Evolutionary conservation across 225 moss, liverwort and hornwort species (phyloP), one percentile per base, ranked within the genome.

Genomic region (Takakia lepidozioides): DNA sequence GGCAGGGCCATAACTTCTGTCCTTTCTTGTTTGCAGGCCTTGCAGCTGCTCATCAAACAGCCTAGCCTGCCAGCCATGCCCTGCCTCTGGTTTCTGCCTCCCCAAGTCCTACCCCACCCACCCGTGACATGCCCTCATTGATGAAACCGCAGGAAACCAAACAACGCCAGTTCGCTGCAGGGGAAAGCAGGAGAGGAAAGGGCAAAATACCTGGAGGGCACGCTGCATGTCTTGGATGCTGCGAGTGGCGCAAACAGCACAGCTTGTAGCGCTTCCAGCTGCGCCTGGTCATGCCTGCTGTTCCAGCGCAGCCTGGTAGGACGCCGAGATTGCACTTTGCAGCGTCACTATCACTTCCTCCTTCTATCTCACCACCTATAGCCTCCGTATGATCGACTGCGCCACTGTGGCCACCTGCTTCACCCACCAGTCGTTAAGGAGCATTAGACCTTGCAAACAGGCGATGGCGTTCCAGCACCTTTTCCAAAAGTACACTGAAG

Each of bases 301-400:
- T 22, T 61, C 65, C 46, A 79, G 7, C 10, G 75, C 59, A 38
- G 24, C 67, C 58, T 76, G 58, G 54, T 72, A 60, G 0, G 73
- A 59, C 25, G 66, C 55, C 2, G 38, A 63, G 15, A 85, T 57
- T 2, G 64, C 73, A 52, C 59, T 79, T 57, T 88, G 88, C 19
- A 88, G 29, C 2, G 67, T 48, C 2, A 55, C 28, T n/a, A 82
- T 85, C 10, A 69, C 46, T 18, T 85, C 69, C 26, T 76, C 69
- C 36, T 85, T 88, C 40, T 80, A 82, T 52, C 67, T 76, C 13
- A 88, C 76, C 1, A 65, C 73, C 29, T 85, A 82, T 9, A 88
- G 49, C 24, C 71, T 70, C 27, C 66, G 61, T 27, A 82, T 67
- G 60, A 61, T 79, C 0, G 64, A 76, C 29, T 82, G 76, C 19